Conservation (phyloP, 495 filamentous ascomycete genomes). For the Podospora fimiseda region DNA sequence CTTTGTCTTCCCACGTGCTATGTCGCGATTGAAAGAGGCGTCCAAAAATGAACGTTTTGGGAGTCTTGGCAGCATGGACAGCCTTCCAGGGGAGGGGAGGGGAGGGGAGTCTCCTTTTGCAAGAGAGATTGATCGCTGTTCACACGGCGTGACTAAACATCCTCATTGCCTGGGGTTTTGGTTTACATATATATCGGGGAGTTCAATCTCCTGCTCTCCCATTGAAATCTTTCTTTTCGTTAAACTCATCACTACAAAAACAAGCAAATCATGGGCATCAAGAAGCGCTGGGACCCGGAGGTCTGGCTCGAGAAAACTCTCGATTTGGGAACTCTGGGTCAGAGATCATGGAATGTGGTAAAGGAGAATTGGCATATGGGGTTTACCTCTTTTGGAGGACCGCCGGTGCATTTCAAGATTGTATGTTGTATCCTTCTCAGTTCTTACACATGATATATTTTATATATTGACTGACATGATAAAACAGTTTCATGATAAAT, state of each 20-base stretch:
- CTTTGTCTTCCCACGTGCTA: neutral
- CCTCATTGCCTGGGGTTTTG: no score
- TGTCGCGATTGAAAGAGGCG: neutral
- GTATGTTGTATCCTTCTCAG: conserved; percentile 7
- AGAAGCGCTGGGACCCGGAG: neutral
- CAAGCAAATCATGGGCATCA: conserved; percentile 7
- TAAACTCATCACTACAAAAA: no score
- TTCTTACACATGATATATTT: neutral
- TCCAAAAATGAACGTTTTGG: neutral
- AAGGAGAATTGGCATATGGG: conserved; percentile 52
- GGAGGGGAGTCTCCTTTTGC: neutral
- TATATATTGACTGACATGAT: conserved; percentile 41
- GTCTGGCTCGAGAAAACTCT: neutral
- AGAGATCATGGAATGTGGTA: conserved; percentile 27
- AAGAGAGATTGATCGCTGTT: no score
- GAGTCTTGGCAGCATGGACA: neutral
- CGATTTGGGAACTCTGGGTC: neutral
- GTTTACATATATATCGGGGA: no score
- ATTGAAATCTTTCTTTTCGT: no score
- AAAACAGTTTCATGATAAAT: conserved; percentile 58
- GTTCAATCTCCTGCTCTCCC: no score
- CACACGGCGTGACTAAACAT: no score
- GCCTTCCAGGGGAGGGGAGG: neutral
- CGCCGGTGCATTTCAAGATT: conserved; percentile 58
- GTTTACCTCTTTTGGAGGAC: conserved; percentile 60